These are phyloP conservation scores for Grosmannia clavigera DNA, from an alignment of 2,329 filamentous ascomycete species.

Conservation along the genomic window DNA sequence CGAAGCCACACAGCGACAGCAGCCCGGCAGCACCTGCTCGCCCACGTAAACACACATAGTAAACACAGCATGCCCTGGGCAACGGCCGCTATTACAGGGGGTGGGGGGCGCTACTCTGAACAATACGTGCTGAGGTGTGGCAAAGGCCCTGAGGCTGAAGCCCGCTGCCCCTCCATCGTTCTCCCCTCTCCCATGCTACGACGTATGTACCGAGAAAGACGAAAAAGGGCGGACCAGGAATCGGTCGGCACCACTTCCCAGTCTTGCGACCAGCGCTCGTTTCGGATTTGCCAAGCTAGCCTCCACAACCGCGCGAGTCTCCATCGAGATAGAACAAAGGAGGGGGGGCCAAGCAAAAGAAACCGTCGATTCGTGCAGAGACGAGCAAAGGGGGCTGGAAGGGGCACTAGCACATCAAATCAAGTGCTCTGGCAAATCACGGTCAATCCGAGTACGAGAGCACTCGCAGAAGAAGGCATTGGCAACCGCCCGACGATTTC, in stretches of 20 bases:
- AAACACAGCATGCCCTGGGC: too few relatives aligned
- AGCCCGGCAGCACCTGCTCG: too few relatives aligned
- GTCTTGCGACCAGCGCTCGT: background rate
- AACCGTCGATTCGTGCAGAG: background rate
- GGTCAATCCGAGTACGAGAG: background rate
- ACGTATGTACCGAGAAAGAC: too few relatives aligned
- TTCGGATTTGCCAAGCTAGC: slow-evolving; percentile 7
- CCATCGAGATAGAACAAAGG: background rate
- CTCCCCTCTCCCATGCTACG: background rate
- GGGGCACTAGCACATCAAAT: background rate
- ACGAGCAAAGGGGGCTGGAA: background rate
- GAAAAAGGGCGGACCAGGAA: too few relatives aligned
- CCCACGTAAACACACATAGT: background rate
- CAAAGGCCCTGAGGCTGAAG: background rate
- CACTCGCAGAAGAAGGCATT: background rate
- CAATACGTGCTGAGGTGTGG: background rate
- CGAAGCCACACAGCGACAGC: background rate
- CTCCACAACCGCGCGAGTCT: background rate
- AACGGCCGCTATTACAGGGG: too few relatives aligned
- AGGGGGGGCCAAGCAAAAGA: background rate
- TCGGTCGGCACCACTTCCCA: background rate
- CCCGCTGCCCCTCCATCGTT: background rate
- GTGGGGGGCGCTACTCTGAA: background rate
- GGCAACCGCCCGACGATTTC: background rate
- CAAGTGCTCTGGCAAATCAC: background rate